A percentile compares a stretch with the other conserved stretches of the same genome.
Evolutionary conservation across 495 filamentous ascomycete species (phyloP).

Genomic region (Glonium stellatum): DNA sequence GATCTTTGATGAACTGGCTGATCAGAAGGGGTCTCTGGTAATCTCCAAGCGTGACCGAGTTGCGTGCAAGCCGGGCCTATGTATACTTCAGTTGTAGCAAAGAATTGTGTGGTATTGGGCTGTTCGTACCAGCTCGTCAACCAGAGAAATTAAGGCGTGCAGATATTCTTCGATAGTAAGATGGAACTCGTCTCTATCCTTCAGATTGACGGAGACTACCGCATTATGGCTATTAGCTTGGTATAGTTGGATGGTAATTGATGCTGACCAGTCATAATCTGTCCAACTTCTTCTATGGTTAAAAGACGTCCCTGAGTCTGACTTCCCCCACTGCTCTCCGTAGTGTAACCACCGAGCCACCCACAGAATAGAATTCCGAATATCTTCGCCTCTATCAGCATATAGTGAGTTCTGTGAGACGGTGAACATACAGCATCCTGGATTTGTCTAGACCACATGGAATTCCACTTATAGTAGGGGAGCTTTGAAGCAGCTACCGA

Average conservation of each 20-base stretch:
- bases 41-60: constrained; percentile 90
- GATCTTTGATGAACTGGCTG: constrained; percentile 85
- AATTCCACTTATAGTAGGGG: constrained; percentile 95
- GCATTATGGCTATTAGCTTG: constrained; percentile 8
- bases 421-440: constrained; percentile 62
- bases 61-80: constrained; percentile 80
- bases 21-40: constrained; percentile 76
- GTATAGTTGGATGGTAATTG: constrained; percentile 3
- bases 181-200: constrained; percentile 84
- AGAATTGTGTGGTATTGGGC: not conserved
- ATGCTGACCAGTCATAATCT: constrained; percentile 59
- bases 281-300: constrained; percentile 81
- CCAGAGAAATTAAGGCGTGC: constrained; percentile 69
- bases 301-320: constrained; percentile 57
- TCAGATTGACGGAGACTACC: constrained; percentile 89
- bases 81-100: not conserved
- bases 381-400: constrained; percentile 30
- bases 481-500: constrained; percentile 65
- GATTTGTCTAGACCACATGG: constrained; percentile 72
- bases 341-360: constrained; percentile 63
- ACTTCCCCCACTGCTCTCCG: constrained; percentile 39
- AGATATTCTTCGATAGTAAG: constrained; percentile 96
- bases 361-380: constrained; percentile 63
- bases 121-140: constrained; percentile 72
- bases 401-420: constrained; percentile 33